Evolutionary conservation across 495 filamentous ascomycete species (phyloP).

Genomic region (Xylaria venustula): DNA sequence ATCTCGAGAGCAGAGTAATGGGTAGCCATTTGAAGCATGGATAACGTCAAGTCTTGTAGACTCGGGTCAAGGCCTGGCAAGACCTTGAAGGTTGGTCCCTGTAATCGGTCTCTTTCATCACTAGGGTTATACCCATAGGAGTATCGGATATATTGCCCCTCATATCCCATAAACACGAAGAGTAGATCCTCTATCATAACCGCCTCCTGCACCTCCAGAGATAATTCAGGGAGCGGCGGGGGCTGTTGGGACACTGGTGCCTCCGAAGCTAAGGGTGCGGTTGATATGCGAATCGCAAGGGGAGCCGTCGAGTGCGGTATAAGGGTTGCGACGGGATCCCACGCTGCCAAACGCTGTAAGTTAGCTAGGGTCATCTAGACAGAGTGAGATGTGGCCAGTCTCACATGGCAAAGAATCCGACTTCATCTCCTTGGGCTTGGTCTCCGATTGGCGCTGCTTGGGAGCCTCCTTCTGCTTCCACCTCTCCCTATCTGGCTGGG

Average conservation of each 20-base stretch:
- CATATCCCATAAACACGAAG: conserved; percentile 97
- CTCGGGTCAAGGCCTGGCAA: conserved; percentile 85
- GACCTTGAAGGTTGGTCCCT: conserved; percentile 77
- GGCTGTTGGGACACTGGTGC: conserved; percentile 73
- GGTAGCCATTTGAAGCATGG: conserved; percentile 93
- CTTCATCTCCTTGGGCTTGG: conserved; percentile 43
- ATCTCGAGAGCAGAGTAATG: conserved; percentile 88
- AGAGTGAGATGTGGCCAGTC: neutral
- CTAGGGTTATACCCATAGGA: conserved; percentile 74
- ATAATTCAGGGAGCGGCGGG: conserved; percentile 65
- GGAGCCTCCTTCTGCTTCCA: conserved; percentile 29
- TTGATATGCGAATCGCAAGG: conserved; percentile 79
- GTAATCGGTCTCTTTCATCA: conserved; percentile 79
- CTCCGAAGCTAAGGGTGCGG: conserved; percentile 72
- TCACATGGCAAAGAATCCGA: conserved; percentile 37
- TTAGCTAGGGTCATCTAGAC: neutral
- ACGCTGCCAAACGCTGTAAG: conserved; percentile 31
- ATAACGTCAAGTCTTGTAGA: conserved; percentile 77
- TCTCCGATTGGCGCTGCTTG: conserved; percentile 47
- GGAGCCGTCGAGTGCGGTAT: conserved; percentile 86
- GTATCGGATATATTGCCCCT: conserved; percentile 94
- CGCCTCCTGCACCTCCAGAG: conserved; percentile 77
- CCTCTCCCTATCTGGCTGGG: conserved; percentile 25
- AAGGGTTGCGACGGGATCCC: conserved; percentile 81
- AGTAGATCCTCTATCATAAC: conserved; percentile 86